Base-by-base conservation (phyloP, 2,329 filamentous ascomycete genomes). In the Lojkania enalia region DNA sequence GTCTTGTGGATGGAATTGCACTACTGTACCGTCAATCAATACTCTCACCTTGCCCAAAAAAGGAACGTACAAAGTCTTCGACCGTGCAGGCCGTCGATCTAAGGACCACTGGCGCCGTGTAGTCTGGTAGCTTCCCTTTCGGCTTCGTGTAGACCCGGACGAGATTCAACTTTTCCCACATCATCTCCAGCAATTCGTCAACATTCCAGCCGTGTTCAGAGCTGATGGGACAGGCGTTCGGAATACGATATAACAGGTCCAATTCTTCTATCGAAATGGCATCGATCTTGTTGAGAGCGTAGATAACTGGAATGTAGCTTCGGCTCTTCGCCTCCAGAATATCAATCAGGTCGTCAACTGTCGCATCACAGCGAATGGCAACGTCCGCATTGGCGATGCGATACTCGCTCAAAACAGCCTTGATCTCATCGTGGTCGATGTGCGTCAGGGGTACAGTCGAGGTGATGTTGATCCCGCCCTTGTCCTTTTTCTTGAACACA, bases 401-500 rank as follows among this genome's bases (percentile, higher is more conserved):
- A 74, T 99, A 99, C 73, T 99, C 94, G 74, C 81, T 84, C 89
- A 99, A 92, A 58, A 99, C 94, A 41, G 94, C 94, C 76, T 89
- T 95, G 78, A 99, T 96, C 77, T 99, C 94, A 65, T 95, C 94
- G 58, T 90, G 81, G 69, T 94, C 88, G 64, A 99, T 96, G 72
- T 99, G 90, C 18, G 87, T 87, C 58, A 99, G 77, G 4, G 91
- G 90, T 33, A 94, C 86, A 2, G 94, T 99, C 73, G 84, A 94
- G n/a, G 91, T 96, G 66, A 99, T 94, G 65, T 88, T 91, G 66
- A 99, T 84, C 25, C 94, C 94, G 58, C 94, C 94, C 76, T 97
- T 97, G 74, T 99, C 94, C 79, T 99, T 99, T 80, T 99, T 99
- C 75, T 86, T 95, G 79, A 96, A 96, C n/a, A 94, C 88, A 64